phyloP scores from a whole-genome alignment of 2,329 filamentous ascomycete species.

The Daldinia sp. region DNA sequence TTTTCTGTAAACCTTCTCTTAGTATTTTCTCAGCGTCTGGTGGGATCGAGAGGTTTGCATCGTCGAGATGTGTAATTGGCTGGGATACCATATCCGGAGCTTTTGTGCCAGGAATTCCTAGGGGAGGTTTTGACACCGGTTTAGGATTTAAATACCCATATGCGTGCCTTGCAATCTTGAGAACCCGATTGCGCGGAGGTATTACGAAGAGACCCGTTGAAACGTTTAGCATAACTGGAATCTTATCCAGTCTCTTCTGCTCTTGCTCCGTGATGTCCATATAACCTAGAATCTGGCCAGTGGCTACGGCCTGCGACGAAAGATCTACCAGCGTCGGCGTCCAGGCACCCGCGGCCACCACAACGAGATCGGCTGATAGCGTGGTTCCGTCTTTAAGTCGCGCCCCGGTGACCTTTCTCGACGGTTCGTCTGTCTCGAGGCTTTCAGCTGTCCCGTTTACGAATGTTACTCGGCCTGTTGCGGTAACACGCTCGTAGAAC shows the following conservation, averaged over 20 bases:
- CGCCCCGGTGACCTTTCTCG: slow-evolving; percentile 66
- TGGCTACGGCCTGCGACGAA: slow-evolving; percentile 79
- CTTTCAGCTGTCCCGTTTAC: slow-evolving; percentile 62
- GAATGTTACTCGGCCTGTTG: slow-evolving; percentile 67
- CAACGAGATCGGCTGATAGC: slow-evolving; percentile 75
- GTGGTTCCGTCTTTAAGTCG: slow-evolving; percentile 62
- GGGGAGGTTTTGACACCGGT: slow-evolving; percentile 48
- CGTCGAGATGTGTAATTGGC: slow-evolving; percentile 63
- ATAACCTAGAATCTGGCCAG: slow-evolving; percentile 85
- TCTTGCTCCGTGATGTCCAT: slow-evolving; percentile 79
- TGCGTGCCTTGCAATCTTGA: slow-evolving; percentile 78
- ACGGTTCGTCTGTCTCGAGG: slow-evolving; percentile 55
- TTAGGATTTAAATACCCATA: slow-evolving; percentile 74
- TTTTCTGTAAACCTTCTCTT: slow-evolving; percentile 69
- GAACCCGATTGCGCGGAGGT: slow-evolving; percentile 70
- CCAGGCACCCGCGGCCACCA: slow-evolving; percentile 91
- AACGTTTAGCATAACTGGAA: slow-evolving; percentile 81
- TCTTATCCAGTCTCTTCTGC: slow-evolving; percentile 70
- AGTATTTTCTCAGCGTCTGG: slow-evolving; percentile 71
- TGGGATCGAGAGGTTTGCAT: slow-evolving; percentile 64
- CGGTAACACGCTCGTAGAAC: slow-evolving; percentile 67
- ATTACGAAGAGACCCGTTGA: slow-evolving; percentile 80
- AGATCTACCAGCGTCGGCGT: slow-evolving; percentile 82
- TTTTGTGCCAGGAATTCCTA: slow-evolving; percentile 33
- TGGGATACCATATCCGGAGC: slow-evolving; percentile 50